Percentiles rank a stretch among this genome's conserved stretches.
Conservation (phyloP, 495 filamentous ascomycete genomes). For the Podospora australis region DNA sequence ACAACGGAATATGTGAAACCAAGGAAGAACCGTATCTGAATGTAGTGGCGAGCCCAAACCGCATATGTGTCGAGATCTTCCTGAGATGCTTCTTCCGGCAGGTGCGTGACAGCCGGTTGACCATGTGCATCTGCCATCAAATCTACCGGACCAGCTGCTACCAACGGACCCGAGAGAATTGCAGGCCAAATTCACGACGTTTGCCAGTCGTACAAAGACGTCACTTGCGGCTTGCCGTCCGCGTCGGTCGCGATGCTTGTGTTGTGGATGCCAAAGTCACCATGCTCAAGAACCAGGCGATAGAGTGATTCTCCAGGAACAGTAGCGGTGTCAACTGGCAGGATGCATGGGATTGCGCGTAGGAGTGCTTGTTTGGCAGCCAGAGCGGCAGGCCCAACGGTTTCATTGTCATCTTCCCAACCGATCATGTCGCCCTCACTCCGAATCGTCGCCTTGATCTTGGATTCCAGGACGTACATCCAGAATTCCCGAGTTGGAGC, state of each 20-base stretch:
- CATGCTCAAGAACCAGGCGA: slow-evolving; percentile 31
- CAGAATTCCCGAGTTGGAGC: slow-evolving; percentile 34
- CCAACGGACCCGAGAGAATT: slow-evolving; percentile 29
- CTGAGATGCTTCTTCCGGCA: slow-evolving; percentile 5
- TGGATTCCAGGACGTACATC: slow-evolving; percentile 26
- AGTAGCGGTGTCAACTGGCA: slow-evolving; percentile 15
- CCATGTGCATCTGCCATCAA: slow-evolving; percentile 27
- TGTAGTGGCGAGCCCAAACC: slow-evolving; percentile 23
- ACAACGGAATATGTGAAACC: neutral
- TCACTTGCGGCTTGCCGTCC: slow-evolving; percentile 21
- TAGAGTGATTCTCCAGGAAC: slow-evolving; percentile 15
- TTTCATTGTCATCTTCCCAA: slow-evolving; percentile 27
- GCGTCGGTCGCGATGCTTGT: slow-evolving; percentile 24
- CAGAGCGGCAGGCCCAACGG: slow-evolving; percentile 26
- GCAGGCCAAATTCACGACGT: slow-evolving; percentile 30
- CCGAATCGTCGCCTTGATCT: slow-evolving; percentile 33
- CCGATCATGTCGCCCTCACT: slow-evolving; percentile 32
- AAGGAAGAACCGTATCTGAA: slow-evolving; percentile 7
- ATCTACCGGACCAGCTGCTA: slow-evolving; percentile 25
- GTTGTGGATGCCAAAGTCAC: slow-evolving; percentile 35
- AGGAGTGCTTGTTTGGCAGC: slow-evolving; percentile 31
- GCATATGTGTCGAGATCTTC: slow-evolving; percentile 12
- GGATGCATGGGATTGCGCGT: slow-evolving; percentile 25
- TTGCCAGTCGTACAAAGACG: slow-evolving; percentile 32
- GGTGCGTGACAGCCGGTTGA: slow-evolving; percentile 19